A percentile compares a stretch with the other conserved stretches of the same genome.
Conservation (phyloP, 371 early-diverging fungal genomes). For the Rhizomucor miehei region DNA sequence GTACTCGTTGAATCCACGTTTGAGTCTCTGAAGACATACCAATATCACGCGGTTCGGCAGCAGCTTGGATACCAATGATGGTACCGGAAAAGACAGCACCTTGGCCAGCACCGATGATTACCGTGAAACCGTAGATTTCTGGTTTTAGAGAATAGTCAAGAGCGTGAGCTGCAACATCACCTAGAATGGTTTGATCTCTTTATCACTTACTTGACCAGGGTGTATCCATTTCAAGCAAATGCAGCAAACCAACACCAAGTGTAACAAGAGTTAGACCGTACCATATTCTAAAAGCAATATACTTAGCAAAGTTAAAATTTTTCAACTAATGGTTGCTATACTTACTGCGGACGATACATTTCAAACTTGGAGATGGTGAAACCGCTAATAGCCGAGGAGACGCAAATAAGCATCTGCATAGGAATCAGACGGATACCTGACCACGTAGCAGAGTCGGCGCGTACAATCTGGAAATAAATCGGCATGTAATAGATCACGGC, state of each 20-base stretch:
- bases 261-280: conserved; percentile 35
- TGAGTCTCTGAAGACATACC: neutral
- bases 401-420: conserved; percentile 42
- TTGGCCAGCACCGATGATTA: conserved; percentile 26
- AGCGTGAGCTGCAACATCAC: no score
- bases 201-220: conserved; percentile 24
- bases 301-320: conserved; percentile 1
- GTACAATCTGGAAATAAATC: conserved; percentile 76
- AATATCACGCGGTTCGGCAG: conserved; percentile 34
- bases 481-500: conserved; percentile 60
- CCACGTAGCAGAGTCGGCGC: conserved; percentile 47
- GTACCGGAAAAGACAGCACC: conserved; percentile 36
- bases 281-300: conserved; percentile 13
- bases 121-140: conserved; percentile 37
- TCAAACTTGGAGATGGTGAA: conserved; percentile 43
- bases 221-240: conserved; percentile 22
- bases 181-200: no score
- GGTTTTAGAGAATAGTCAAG: neutral
- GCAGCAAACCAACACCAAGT: conserved; percentile 29
- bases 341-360: conserved; percentile 32
- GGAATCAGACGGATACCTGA: conserved; percentile 51
- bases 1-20: neutral
- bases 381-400: conserved; percentile 32
- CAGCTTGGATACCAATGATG: conserved; percentile 44
- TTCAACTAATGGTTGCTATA: neutral